These are phyloP conservation scores for Dimocarpus longan DNA, from an alignment of 345 rosid species.

Conservation along the genomic window DNA sequence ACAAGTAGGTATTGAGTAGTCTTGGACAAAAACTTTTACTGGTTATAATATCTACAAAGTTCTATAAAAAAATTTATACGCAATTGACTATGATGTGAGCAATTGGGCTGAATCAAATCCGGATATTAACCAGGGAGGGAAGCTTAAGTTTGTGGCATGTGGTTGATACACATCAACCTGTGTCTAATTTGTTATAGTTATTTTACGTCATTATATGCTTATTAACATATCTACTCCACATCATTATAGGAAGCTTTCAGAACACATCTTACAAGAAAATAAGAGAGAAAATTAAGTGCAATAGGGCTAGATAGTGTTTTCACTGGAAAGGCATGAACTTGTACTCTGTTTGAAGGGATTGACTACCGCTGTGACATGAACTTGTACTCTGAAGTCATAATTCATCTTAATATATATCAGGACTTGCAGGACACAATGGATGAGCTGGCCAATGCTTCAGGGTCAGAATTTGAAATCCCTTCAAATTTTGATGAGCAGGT, in stretches of 20 bases:
- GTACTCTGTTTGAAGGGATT: background rate
- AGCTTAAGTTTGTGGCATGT: background rate
- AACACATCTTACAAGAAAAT: background rate
- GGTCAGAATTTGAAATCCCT: conserved; percentile 56
- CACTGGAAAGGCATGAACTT: background rate
- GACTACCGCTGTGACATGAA: background rate
- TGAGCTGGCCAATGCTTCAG: conserved; percentile 46
- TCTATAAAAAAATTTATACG: background rate
- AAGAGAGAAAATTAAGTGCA: background rate
- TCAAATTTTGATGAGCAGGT: conserved; percentile 52
- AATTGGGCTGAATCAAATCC: background rate
- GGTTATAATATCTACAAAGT: background rate
- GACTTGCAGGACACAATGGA: conserved; percentile 49
- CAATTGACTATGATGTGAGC: background rate
- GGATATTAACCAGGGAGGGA: too few relatives aligned
- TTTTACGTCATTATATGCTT: background rate
- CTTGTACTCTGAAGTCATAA: background rate
- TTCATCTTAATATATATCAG: conserved; percentile 22
- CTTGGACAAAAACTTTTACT: background rate
- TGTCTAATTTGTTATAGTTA: background rate
- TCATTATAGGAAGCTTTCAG: background rate
- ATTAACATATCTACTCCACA: background rate
- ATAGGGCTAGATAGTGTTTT: background rate
- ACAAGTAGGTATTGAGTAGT: background rate
- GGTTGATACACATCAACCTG: background rate